A percentile compares a stretch with the other conserved stretches of the same genome.
phyloP scores from a whole-genome alignment of 306 rosid species.

The Glycine tomentella region DNA sequence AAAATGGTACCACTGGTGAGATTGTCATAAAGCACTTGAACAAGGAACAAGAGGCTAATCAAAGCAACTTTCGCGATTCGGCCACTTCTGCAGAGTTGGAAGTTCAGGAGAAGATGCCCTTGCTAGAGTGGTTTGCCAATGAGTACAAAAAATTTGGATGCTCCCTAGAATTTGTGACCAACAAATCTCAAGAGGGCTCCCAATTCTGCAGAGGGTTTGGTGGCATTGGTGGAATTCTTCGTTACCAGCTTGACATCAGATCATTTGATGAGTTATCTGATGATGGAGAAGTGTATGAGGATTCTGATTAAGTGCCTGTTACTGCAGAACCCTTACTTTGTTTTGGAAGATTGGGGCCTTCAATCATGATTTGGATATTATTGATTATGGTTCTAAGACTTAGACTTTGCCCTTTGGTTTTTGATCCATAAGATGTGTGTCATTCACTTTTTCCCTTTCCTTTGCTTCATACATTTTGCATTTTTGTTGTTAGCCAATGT shows the following conservation, averaged over 20 bases:
- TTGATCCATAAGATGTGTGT: background rate
- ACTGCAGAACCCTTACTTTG: background rate
- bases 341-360: constrained; percentile 14
- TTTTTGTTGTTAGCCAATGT: background rate
- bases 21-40: constrained; percentile 59
- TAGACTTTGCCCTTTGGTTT: background rate
- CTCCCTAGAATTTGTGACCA: constrained; percentile 18
- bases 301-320: constrained; percentile 6
- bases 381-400: background rate
- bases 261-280: constrained; percentile 23
- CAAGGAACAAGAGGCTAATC: constrained; percentile 3
- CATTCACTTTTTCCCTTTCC: background rate
- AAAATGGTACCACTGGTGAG: constrained; percentile 65
- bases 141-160: constrained; percentile 7
- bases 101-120: constrained; percentile 20
- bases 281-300: constrained; percentile 15
- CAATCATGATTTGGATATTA: background rate
- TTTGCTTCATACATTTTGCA: background rate
- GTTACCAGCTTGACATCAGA: constrained; percentile 20
- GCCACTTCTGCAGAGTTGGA: constrained; percentile 14
- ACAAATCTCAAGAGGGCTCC: constrained; percentile 22
- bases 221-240: constrained; percentile 31
- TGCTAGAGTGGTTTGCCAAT: constrained; percentile 24
- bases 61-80: background rate
- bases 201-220: constrained; percentile 17